Conservation (phyloP, 208 protist species). For the Acanthamoeba sp. region DNA sequence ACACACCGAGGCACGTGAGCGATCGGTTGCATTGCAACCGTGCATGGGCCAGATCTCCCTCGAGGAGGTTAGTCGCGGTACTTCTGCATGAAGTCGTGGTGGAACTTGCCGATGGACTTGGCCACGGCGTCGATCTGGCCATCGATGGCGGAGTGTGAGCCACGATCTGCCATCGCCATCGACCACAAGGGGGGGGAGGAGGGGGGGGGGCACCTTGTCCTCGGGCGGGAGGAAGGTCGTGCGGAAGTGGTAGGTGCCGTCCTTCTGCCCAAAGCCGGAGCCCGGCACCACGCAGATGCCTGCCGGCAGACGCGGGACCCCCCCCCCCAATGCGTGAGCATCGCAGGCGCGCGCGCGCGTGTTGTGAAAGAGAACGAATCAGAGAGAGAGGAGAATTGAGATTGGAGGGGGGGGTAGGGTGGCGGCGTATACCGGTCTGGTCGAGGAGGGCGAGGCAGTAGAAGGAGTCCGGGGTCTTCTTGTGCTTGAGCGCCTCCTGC, state of each 20-base stretch:
- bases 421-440: conserved; percentile 74
- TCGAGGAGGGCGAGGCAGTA: conserved; percentile 98
- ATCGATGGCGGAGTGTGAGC: too few species aligned
- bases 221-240: conserved; percentile 99
- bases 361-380: conserved; percentile 88
- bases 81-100: conserved; percentile 49
- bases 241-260: conserved; percentile 98
- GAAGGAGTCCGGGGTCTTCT: conserved; percentile 93
- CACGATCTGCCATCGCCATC: too few species aligned
- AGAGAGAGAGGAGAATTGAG: not conserved
- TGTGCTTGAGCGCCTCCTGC: conserved; percentile 87
- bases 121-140: conserved; percentile 48
- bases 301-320: not conserved
- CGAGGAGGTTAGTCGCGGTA: conserved; percentile 53
- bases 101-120: conserved; percentile 49
- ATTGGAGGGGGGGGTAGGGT: too few species aligned
- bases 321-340: too few species aligned
- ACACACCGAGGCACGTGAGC: too few species aligned
- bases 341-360: too few species aligned
- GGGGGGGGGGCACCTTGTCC: conserved; percentile 91
- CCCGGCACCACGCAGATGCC: conserved; percentile 94
- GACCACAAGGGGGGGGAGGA: not conserved
- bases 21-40: too few species aligned
- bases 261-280: conserved; percentile 95
- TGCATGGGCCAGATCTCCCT: too few species aligned